Conservation (phyloP, 2,329 filamentous ascomycete species). For the Claviceps humidiphila region DNA sequence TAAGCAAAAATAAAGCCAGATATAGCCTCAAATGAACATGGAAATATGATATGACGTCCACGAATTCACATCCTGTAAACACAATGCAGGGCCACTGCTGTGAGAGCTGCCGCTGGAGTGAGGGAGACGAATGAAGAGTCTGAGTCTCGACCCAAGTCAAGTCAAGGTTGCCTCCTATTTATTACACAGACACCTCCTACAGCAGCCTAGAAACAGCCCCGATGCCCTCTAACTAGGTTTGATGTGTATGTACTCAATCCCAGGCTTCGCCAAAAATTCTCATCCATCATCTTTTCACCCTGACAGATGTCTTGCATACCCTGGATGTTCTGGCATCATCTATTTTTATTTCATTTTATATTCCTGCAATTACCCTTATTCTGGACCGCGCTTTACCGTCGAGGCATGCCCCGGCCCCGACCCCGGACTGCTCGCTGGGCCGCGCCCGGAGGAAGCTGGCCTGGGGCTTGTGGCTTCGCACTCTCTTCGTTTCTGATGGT, state of each 20-base stretch:
- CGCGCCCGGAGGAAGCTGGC: slow-evolving; percentile 64
- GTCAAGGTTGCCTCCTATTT: not conserved
- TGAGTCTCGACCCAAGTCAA: not conserved
- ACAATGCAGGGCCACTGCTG: not conserved
- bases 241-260: not conserved
- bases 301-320: not conserved
- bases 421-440: slow-evolving; percentile 80
- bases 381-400: slow-evolving; percentile 39
- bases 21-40: too few species aligned
- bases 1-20: too few species aligned
- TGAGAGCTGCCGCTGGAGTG: not conserved
- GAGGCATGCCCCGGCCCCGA: slow-evolving; percentile 79
- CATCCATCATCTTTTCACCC: not conserved
- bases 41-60: too few species aligned
- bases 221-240: not conserved
- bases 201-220: not conserved
- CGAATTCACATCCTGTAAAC: too few species aligned
- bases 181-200: not conserved
- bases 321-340: not conserved
- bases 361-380: not conserved
- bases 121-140: not conserved
- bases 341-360: slow-evolving; percentile 1
- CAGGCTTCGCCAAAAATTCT: not conserved
- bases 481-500: slow-evolving; percentile 98
- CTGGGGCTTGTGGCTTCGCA: slow-evolving; percentile 66